Evolutionary conservation across 495 filamentous ascomycete species (phyloP), one percentile per base, ranked within the genome.

Genomic region (Sphaerosporella brunnea): DNA sequence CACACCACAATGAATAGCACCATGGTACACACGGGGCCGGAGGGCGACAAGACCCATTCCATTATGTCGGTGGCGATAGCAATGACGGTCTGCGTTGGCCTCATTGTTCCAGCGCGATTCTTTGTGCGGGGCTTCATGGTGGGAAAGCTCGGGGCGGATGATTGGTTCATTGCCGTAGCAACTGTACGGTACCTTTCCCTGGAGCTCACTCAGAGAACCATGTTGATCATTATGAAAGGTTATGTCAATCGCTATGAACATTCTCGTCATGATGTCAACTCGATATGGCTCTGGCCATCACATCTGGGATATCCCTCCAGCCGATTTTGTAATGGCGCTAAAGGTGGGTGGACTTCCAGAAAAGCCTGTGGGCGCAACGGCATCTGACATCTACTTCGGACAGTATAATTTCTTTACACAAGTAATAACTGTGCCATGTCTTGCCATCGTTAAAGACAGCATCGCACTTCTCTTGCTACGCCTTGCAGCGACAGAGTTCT

Each of bases 381-480:
- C 0, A 53, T 66, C n/a, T n/a, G n/a, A n/a, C n/a, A n/a, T n/a
- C n/a, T n/a, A n/a, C n/a, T n/a, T n/a, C n/a, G n/a, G n/a, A 36
- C 64, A 67, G 41, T 51, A 70, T 38, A 72, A 70, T 45, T 68
- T 69, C 30, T 60, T 65, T 25, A 63, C 60, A 0, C 66, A 69
- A 42, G 60, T 56, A 0, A 53, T 72, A 16, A 68, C 61, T 36
- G 54, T 69, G 4, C 62, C 62, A 51, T 63, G 53, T 0, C 65
- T 71, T 25, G 59, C 62, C 10, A 39, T 68, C 16, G 65, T 67
- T 20, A 73, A 73, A 52, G 46, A 69, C 35, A 66, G 65, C 30
- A 63, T 71, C 42, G 68, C 66, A 1, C 48, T 71, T 16, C 69
- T 70, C 48, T 50, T 72, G 19, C 38, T 70, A 39, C 64, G 69